phyloP scores from a whole-genome alignment of 202 grass and related monocot species.

The Bolboschoenoplectus hybrid region DNA sequence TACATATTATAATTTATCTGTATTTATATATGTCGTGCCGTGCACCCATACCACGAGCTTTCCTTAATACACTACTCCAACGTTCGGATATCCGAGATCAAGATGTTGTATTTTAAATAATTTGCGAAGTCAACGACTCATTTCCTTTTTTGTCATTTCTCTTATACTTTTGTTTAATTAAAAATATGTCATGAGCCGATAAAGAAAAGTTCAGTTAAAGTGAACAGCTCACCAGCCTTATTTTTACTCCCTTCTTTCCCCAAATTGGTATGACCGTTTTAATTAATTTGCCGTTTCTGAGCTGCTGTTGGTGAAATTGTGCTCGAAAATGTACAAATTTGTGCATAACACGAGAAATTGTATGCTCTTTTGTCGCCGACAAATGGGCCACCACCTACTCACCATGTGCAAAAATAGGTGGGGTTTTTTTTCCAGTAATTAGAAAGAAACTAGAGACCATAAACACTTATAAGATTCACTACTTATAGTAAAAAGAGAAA shows the following conservation, averaged over 20 bases:
- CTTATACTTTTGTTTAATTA: no score
- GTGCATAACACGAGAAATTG: background rate
- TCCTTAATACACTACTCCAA: no score
- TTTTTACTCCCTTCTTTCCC: background rate
- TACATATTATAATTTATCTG: no score
- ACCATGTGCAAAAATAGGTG: background rate
- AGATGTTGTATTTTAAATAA: no score
- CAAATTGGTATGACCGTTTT: background rate
- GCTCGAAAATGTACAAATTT: background rate
- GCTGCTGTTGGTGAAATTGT: background rate
- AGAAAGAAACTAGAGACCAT: background rate
- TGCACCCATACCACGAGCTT: no score
- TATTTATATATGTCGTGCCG: no score
- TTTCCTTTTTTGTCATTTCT: no score
- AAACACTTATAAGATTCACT: background rate
- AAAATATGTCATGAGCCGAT: background rate
- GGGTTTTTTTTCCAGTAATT: background rate
- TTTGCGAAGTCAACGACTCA: no score
- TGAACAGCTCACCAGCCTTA: background rate
- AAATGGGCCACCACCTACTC: background rate
- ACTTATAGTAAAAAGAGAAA: background rate
- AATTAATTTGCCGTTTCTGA: constrained; percentile 11
- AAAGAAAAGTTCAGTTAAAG: background rate
- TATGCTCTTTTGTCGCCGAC: background rate
- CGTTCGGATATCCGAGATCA: no score